A percentile compares a stretch with the other conserved stretches of the same genome.
phyloP scores from a whole-genome alignment of 495 filamentous ascomycete species.

The Tuber borchii region DNA sequence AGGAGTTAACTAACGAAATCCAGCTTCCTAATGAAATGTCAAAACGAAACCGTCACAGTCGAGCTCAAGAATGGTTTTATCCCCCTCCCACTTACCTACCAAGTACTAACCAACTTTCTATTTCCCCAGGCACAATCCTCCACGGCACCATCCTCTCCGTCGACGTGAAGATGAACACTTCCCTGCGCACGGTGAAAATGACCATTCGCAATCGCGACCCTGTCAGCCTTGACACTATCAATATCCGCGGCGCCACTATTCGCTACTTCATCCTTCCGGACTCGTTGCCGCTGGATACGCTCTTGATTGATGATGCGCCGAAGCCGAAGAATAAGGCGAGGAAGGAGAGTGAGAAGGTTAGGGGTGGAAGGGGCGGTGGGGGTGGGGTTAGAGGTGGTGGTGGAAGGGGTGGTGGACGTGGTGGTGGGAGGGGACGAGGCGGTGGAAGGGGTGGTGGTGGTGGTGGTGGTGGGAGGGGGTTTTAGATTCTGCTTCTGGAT shows the following conservation, averaged over 20 bases:
- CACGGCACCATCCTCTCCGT: constrained; percentile 93
- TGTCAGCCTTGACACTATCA: constrained; percentile 87
- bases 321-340: constrained; percentile 99
- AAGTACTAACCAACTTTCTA: background rate
- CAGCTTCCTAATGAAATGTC: constrained; percentile 98
- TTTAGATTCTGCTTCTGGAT: constrained; percentile 11
- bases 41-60: constrained; percentile 93
- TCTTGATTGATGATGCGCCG: constrained; percentile 89
- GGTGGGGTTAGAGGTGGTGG: constrained; percentile 55
- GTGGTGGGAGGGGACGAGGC: constrained; percentile 17
- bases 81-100: constrained; percentile 1
- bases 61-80: constrained; percentile 89
- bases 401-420: constrained; percentile 50
- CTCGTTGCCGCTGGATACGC: constrained; percentile 84
- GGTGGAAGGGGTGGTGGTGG: constrained; percentile 29
- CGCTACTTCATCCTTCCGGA: constrained; percentile 93
- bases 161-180: constrained; percentile 93
- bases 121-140: constrained; percentile 70
- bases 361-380: constrained; percentile 56
- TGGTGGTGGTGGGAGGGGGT: constrained; percentile 40
- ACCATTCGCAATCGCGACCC: constrained; percentile 78
- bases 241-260: constrained; percentile 86
- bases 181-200: constrained; percentile 90
- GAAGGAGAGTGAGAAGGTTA: constrained; percentile 72
- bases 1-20: constrained; percentile 20